Evolutionary conservation across 805 yeast species (phyloP).

Genomic region (Tetrapisispora taiwanensis): DNA sequence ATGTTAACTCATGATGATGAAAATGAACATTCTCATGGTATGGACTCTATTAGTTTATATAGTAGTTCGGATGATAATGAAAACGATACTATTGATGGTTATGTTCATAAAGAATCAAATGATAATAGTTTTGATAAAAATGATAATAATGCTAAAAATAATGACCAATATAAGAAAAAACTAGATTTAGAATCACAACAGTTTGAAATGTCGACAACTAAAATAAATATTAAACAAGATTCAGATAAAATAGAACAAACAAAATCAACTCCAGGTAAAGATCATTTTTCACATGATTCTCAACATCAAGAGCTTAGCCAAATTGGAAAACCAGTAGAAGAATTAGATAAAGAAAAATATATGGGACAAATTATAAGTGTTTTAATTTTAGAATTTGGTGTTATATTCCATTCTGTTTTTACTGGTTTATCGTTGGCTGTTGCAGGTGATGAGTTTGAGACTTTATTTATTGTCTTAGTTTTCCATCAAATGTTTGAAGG

Average conservation of each 20-base stretch:
- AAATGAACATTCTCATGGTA: slow-evolving; percentile 4
- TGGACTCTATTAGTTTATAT: neutral
- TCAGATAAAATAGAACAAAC: neutral
- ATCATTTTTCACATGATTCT: slow-evolving; percentile 8
- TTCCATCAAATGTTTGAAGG: slow-evolving; percentile 79
- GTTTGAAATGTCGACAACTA: neutral
- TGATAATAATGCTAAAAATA: neutral
- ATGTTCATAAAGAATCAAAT: neutral
- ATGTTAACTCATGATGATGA: slow-evolving; percentile 29
- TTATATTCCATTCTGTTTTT: slow-evolving; percentile 65
- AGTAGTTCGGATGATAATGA: slow-evolving; percentile 1
- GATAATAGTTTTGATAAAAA: neutral
- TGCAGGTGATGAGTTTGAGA: slow-evolving; percentile 51
- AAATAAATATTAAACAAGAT: neutral
- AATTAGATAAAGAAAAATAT: slow-evolving; percentile 35
- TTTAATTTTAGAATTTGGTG: slow-evolving; percentile 59
- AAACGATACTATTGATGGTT: neutral
- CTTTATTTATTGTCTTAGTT: slow-evolving; percentile 53
- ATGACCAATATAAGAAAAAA: neutral
- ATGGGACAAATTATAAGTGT: slow-evolving; percentile 47
- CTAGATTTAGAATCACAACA: slow-evolving; percentile 2
- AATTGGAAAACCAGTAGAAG: slow-evolving; percentile 8
- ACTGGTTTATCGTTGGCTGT: slow-evolving; percentile 61
- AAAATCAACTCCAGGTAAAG: slow-evolving; percentile 8
- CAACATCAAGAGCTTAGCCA: slow-evolving; percentile 11